phyloP scores from a whole-genome alignment of 345 rosid genomes.

The Acer saccharum region DNA sequence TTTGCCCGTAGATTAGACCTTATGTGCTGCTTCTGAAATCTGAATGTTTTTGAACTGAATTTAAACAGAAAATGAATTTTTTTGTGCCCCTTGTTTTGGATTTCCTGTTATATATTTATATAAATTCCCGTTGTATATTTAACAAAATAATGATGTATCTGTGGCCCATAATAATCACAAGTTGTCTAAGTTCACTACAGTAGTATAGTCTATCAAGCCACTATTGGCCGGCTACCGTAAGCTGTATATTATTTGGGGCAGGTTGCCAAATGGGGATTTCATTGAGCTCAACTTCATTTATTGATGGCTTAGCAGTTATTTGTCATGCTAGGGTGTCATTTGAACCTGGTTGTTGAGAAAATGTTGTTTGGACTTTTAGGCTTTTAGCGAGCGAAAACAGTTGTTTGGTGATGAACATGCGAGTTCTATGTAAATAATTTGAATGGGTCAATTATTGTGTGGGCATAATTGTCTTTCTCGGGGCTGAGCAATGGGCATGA shows the following conservation, averaged over 20 bases:
- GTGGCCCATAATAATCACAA: too few relatives aligned
- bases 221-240: too few relatives aligned
- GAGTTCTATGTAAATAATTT: neutral
- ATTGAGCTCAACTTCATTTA: neutral
- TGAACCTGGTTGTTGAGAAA: neutral
- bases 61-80: neutral
- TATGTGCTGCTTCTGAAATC: neutral
- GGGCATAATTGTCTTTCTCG: neutral
- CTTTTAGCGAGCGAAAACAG: too few relatives aligned
- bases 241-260: neutral
- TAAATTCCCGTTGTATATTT: too few relatives aligned
- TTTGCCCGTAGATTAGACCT: neutral
- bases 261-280: neutral
- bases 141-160: neutral
- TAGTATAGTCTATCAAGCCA: neutral
- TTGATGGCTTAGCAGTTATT: neutral
- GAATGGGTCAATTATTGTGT: neutral
- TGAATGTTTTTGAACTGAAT: neutral
- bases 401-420: neutral
- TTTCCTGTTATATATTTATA: too few relatives aligned
- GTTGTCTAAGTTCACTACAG: neutral
- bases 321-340: neutral
- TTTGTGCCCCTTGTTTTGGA: neutral
- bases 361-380: too few relatives aligned
- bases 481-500: neutral